phyloP scores from a whole-genome alignment of 345 rosid genomes.

The Syzygium jambos region DNA sequence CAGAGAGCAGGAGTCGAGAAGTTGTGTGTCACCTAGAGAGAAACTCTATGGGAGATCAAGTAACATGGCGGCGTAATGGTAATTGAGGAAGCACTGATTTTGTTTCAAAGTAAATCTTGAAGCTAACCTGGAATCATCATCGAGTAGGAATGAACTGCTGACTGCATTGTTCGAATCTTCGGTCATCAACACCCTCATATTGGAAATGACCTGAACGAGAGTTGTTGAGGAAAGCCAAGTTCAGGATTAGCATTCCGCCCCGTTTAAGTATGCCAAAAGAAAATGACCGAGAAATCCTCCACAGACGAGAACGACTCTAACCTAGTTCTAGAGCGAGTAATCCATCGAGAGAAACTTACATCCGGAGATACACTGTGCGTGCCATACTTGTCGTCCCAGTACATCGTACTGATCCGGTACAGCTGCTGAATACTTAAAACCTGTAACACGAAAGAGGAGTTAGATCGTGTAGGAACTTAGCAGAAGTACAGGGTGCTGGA shows the following conservation, averaged over 20 bases:
- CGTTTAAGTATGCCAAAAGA: background rate
- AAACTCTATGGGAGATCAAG: background rate
- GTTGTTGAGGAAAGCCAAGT: background rate
- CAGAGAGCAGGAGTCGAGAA: background rate
- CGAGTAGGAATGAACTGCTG: conserved; percentile 86
- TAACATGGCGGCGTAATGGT: background rate
- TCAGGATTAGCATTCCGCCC: background rate
- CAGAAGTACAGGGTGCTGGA: background rate
- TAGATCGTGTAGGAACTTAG: background rate
- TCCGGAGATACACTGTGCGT: conserved; percentile 82
- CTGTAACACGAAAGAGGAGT: conserved; percentile 13
- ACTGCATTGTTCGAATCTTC: conserved; percentile 95
- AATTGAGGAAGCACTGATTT: background rate
- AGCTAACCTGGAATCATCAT: conserved; percentile 88
- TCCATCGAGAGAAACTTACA: conserved; percentile 40
- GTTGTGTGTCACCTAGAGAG: background rate
- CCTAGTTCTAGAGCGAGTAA: conserved; percentile 2
- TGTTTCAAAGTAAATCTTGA: background rate
- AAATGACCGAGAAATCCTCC: background rate
- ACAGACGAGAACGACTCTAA: conserved; percentile 3
- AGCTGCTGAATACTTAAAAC: conserved; percentile 88
- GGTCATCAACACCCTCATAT: conserved; percentile 91
- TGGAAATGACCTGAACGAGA: conserved; percentile 59
- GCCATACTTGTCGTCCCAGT: conserved; percentile 97
- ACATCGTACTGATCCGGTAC: conserved; percentile 86